Percentiles rank a stretch among this genome's conserved stretches.
Conservation (phyloP, 495 filamentous ascomycete genomes). For the Niebla homalea region DNA sequence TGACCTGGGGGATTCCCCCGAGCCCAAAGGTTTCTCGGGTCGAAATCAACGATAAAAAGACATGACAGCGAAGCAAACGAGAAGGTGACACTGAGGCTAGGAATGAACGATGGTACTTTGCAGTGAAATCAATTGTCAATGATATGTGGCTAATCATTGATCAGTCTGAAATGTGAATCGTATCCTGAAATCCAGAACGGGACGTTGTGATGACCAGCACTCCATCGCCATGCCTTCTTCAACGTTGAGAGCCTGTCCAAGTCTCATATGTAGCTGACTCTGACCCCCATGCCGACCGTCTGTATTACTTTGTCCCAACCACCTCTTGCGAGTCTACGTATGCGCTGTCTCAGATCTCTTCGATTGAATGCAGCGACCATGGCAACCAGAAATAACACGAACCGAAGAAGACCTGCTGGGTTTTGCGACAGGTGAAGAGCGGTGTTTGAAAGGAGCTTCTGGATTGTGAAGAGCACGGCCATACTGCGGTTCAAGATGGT, state of each 20-base stretch:
- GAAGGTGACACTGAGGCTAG: too few species aligned
- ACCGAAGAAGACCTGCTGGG: slow-evolving; percentile 59
- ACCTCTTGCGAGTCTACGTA: slow-evolving; percentile 49
- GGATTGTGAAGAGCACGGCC: slow-evolving; percentile 39
- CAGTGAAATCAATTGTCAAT: too few species aligned
- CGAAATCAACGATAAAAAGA: too few species aligned
- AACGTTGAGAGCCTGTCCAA: not conserved
- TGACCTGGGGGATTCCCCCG: too few species aligned
- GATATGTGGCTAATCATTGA: too few species aligned
- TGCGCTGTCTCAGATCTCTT: slow-evolving; percentile 58
- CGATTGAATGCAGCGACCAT: slow-evolving; percentile 65
- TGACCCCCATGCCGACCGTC: slow-evolving; percentile 93
- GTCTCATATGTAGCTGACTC: slow-evolving; percentile 82
- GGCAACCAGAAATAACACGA: slow-evolving; percentile 69
- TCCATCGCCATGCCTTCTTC: too few species aligned
- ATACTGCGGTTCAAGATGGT: slow-evolving; percentile 36
- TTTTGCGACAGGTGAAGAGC: slow-evolving; percentile 51
- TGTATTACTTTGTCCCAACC: slow-evolving; percentile 73
- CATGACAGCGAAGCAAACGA: too few species aligned
- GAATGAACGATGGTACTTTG: too few species aligned
- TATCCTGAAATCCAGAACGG: too few species aligned
- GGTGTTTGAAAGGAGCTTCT: slow-evolving; percentile 48
- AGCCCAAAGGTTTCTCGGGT: too few species aligned
- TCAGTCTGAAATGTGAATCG: too few species aligned
- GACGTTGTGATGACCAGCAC: too few species aligned